phyloP scores from a whole-genome alignment of 441 rosid species.

The Erysimum cheiri region DNA sequence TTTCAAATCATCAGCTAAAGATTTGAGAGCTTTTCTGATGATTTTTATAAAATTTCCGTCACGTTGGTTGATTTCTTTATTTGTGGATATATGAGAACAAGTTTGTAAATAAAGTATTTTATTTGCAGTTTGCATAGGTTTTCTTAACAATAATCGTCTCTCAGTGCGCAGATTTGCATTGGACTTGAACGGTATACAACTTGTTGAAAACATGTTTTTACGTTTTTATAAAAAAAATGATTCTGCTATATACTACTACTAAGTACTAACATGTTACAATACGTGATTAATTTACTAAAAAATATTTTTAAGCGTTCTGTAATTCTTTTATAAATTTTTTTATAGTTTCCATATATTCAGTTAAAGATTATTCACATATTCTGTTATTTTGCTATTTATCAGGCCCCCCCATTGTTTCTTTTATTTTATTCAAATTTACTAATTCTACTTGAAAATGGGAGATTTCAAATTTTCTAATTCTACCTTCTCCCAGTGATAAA shows the following conservation, averaged over 20 bases:
- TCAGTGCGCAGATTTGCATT: not conserved
- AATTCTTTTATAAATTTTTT: too few species aligned
- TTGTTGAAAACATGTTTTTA: too few species aligned
- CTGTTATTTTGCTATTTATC: too few species aligned
- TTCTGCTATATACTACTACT: too few species aligned
- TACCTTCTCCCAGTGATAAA: not conserved
- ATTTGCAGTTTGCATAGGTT: conserved; percentile 14
- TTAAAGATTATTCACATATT: too few species aligned
- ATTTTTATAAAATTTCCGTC: not conserved
- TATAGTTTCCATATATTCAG: too few species aligned
- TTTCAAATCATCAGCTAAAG: conserved; percentile 15
- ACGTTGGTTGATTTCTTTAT: conserved; percentile 35
- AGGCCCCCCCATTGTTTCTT: not conserved
- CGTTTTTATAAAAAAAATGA: too few species aligned
- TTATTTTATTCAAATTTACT: not conserved
- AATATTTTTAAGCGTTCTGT: too few species aligned
- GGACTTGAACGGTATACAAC: too few species aligned
- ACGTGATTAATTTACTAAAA: too few species aligned
- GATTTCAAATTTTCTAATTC: not conserved
- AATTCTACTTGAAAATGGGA: not conserved
- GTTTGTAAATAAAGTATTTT: conserved; percentile 33
- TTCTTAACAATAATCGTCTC: not conserved
- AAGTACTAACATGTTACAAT: too few species aligned
- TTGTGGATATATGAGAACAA: conserved; percentile 13
- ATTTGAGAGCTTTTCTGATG: conserved; percentile 24